Evolutionary conservation across 495 filamentous ascomycete species (phyloP).

Genomic region (Penicillium argentinense): DNA sequence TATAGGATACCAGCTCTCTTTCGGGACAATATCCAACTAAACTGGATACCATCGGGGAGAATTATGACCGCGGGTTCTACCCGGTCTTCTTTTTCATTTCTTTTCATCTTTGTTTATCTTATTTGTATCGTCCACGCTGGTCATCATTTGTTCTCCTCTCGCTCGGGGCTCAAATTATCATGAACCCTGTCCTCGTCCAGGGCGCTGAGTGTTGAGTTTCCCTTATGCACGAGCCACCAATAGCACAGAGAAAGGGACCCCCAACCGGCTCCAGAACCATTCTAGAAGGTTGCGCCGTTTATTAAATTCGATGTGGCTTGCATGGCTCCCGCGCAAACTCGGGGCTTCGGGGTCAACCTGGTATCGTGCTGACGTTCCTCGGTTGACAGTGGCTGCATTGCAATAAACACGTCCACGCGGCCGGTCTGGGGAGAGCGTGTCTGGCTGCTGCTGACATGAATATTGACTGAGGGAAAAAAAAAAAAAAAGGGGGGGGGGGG

Average conservation of each 20-base stretch:
- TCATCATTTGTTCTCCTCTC: not conserved
- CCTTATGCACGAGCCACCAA: constrained; percentile 2
- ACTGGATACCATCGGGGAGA: constrained; percentile 7
- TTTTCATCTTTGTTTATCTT: no score
- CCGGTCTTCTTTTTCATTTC: no score
- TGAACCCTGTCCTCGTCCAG: not conserved
- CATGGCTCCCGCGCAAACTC: constrained; percentile 6
- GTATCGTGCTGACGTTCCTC: constrained; percentile 8
- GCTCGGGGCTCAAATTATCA: constrained; percentile 5
- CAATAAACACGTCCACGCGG: constrained; percentile 9
- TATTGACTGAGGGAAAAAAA: not conserved
- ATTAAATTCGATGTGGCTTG: constrained; percentile 17
- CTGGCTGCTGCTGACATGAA: not conserved
- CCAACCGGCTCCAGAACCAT: constrained; percentile 15
- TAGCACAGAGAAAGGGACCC: not conserved
- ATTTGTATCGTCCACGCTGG: no score
- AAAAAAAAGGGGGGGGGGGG: no score
- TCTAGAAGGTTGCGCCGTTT: constrained; percentile 20
- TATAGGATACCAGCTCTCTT: not conserved
- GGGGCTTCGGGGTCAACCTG: constrained; percentile 6
- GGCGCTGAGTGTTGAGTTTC: constrained; percentile 1
- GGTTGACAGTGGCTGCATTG: constrained; percentile 10
- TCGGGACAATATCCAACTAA: constrained; percentile 18
- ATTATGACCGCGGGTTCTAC: not conserved
- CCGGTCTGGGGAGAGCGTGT: not conserved